Conservation (phyloP, 1,139 yeast species). For the Hyphopichia khmerensis region DNA sequence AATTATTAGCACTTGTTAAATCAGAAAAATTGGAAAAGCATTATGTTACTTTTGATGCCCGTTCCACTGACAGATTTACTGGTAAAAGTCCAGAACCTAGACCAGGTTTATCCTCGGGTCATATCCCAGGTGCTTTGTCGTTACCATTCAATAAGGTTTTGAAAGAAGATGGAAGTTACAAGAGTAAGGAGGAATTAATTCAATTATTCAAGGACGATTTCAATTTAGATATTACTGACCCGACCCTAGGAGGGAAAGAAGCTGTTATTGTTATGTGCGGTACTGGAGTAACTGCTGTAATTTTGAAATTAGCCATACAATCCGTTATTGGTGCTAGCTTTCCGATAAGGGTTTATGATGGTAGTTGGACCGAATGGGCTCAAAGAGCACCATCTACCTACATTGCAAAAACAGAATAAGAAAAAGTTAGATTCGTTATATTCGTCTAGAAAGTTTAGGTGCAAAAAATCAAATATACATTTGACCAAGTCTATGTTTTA, state of each 20-base stretch:
- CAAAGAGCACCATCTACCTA: constrained; percentile 39
- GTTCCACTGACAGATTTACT: constrained; percentile 70
- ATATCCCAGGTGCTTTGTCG: constrained; percentile 77
- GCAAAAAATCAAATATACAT: not conserved
- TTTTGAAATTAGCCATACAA: constrained; percentile 56
- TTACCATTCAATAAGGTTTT: constrained; percentile 71
- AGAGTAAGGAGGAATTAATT: constrained; percentile 44
- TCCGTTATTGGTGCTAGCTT: constrained; percentile 57
- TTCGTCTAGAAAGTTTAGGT: no score
- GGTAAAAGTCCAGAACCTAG: constrained; percentile 88
- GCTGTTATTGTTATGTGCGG: constrained; percentile 90
- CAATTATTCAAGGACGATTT: constrained; percentile 43
- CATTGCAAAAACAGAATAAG: constrained; percentile 22
- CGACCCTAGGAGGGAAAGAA: constrained; percentile 31
- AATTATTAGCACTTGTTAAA: constrained; percentile 55
- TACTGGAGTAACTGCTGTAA: constrained; percentile 91
- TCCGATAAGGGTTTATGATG: constrained; percentile 80
- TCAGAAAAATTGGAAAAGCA: constrained; percentile 45
- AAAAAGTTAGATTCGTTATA: no score
- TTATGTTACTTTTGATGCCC: constrained; percentile 73
- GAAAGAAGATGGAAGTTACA: constrained; percentile 48
- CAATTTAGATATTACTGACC: constrained; percentile 30
- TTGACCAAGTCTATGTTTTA: not conserved
- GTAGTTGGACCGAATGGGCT: constrained; percentile 86
- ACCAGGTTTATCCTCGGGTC: constrained; percentile 84